These are phyloP conservation scores for Quercus aquifolioides DNA, from an alignment of 306 rosid genomes.

Conservation along the genomic window DNA sequence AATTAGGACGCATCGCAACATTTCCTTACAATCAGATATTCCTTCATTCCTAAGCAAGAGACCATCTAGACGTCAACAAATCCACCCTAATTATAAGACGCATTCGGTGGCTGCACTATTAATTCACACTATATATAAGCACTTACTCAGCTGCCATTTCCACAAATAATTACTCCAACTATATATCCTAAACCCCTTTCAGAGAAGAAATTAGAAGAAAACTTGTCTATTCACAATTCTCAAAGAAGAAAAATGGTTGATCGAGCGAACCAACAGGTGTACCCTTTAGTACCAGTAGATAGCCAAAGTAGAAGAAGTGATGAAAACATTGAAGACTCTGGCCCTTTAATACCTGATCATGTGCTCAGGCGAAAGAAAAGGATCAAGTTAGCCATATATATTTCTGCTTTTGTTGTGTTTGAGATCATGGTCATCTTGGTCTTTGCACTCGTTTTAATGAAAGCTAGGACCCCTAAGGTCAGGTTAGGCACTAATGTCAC, in stretches of 20 bases:
- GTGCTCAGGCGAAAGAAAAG: slow-evolving; percentile 10
- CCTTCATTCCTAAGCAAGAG: no score
- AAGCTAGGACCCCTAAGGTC: slow-evolving; percentile 1
- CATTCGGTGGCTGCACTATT: no score
- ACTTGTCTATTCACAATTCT: not conserved
- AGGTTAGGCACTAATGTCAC: not conserved
- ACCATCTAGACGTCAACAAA: no score
- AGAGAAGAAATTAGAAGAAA: no score
- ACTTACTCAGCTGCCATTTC: no score
- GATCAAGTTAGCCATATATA: not conserved
- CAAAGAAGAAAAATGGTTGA: not conserved
- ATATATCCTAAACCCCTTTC: no score
- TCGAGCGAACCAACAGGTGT: not conserved
- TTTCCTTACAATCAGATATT: no score
- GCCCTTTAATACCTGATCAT: not conserved
- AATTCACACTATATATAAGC: no score
- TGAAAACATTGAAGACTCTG: not conserved
- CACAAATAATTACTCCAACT: no score
- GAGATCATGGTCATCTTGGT: not conserved
- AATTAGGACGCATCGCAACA: no score
- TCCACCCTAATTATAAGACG: no score
- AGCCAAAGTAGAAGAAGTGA: not conserved
- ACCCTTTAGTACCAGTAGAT: not conserved
- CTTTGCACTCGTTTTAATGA: not conserved
- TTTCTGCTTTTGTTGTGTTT: not conserved